phyloP scores from a whole-genome alignment of 2,329 filamentous ascomycete genomes.

The Apiospora malaysiana region DNA sequence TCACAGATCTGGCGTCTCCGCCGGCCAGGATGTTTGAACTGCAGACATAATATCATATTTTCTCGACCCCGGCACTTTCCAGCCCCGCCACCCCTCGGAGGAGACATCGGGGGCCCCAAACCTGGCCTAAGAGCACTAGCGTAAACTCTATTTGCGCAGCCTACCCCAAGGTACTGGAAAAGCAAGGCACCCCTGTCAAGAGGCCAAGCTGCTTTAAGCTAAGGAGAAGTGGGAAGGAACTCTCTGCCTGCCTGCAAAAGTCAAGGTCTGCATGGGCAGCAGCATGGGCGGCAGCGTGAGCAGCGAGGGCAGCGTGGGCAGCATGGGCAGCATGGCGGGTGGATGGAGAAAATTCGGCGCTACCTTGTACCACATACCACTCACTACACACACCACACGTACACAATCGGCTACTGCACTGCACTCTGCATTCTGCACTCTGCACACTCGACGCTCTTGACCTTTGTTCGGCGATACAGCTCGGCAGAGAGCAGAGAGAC shows the following conservation, averaged over 20 bases:
- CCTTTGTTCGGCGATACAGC: not conserved
- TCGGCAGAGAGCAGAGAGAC: not conserved
- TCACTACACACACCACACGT: not conserved
- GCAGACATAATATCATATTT: slow-evolving; percentile 6
- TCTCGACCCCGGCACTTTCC: slow-evolving; percentile 23
- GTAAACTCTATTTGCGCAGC: slow-evolving; percentile 25
- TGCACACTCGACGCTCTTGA: too few relatives aligned
- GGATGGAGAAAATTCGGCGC: slow-evolving; percentile 1
- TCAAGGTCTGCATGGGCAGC: slow-evolving; percentile 15
- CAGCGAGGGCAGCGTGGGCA: too few relatives aligned
- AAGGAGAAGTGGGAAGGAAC: slow-evolving; percentile 11
- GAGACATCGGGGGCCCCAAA: slow-evolving; percentile 22
- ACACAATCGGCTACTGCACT: not conserved
- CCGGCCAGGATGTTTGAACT: not conserved
- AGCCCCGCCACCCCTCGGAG: slow-evolving; percentile 23
- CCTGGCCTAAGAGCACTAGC: slow-evolving; percentile 23
- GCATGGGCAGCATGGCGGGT: not conserved
- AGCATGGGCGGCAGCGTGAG: too few relatives aligned
- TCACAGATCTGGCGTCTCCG: slow-evolving; percentile 1
- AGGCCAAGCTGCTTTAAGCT: slow-evolving; percentile 9
- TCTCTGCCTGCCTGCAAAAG: slow-evolving; percentile 1
- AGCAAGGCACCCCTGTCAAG: not conserved
- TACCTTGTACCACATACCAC: not conserved
- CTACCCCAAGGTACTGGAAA: slow-evolving; percentile 17
- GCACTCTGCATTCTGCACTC: too few relatives aligned